These are phyloP conservation scores for Colletotrichum shisoi DNA, from an alignment of 2,329 filamentous ascomycete species.

Conservation along the genomic window DNA sequence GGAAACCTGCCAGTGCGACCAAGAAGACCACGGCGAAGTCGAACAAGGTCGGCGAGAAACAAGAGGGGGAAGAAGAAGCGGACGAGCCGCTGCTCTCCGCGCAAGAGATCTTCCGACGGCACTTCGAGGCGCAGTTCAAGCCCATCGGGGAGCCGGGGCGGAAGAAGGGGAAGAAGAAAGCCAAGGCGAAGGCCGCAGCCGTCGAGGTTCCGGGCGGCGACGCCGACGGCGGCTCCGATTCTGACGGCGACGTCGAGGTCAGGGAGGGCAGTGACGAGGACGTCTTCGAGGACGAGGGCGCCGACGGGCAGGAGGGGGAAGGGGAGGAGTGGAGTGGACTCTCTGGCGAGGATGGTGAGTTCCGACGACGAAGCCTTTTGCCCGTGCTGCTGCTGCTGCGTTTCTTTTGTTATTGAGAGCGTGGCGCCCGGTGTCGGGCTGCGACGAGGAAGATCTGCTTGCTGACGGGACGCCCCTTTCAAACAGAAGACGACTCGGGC, in stretches of 20 bases:
- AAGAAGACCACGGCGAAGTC: not conserved
- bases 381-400: too few relatives aligned
- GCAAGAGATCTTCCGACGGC: constrained; percentile 78
- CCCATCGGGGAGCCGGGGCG: constrained; percentile 62
- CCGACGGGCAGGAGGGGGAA: constrained; percentile 47
- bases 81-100: constrained; percentile 57
- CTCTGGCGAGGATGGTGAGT: constrained; percentile 56
- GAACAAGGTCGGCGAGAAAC: not conserved
- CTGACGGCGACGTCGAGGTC: constrained; percentile 39
- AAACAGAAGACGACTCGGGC: constrained; percentile 40
- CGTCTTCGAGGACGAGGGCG: constrained; percentile 41
- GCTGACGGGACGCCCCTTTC: not conserved
- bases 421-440: not conserved
- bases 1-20: not conserved
- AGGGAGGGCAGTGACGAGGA: constrained; percentile 49
- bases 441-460: not conserved
- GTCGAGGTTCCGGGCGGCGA: constrained; percentile 41
- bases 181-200: constrained; percentile 25
- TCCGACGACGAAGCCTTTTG: not conserved
- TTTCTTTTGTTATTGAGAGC: not conserved
- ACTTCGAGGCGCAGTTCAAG: constrained; percentile 89
- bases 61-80: constrained; percentile 39
- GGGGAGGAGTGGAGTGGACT: constrained; percentile 70
- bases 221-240: constrained; percentile 41
- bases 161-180: constrained; percentile 34